Percentiles rank a stretch among this genome's conserved stretches.
These are phyloP conservation scores for Aspergillus sclerotioniger DNA, from an alignment of 495 filamentous ascomycete species.

Conservation along the genomic window DNA sequence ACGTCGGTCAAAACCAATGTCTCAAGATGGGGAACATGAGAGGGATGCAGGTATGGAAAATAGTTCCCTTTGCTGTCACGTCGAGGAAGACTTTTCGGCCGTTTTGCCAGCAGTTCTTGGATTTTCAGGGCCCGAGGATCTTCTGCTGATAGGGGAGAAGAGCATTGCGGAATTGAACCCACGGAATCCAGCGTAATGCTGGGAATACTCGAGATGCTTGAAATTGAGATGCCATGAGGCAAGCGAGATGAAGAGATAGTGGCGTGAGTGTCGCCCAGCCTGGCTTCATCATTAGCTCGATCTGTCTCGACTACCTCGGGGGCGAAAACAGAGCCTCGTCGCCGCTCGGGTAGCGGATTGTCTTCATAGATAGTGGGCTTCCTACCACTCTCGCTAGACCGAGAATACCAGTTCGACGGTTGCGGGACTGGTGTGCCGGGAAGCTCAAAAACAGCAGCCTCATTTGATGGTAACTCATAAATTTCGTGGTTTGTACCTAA, in stretches of 20 bases:
- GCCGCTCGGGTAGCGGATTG: conserved; percentile 26
- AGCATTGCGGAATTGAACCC: conserved; percentile 18
- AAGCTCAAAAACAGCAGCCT: conserved; percentile 39
- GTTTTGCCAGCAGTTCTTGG: conserved; percentile 35
- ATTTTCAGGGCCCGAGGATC: conserved; percentile 29
- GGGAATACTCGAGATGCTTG: conserved; percentile 6
- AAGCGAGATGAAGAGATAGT: background rate
- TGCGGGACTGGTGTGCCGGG: conserved; percentile 36
- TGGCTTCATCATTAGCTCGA: background rate
- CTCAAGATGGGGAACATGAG: conserved; percentile 54
- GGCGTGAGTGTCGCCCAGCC: too few relatives aligned
- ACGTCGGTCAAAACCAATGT: conserved; percentile 60
- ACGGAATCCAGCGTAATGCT: conserved; percentile 7
- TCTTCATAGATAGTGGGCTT: conserved; percentile 20
- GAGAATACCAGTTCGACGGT: conserved; percentile 9
- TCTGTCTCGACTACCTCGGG: conserved; percentile 36
- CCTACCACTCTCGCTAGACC: conserved; percentile 2
- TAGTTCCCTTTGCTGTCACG: conserved; percentile 29
- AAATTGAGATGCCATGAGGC: conserved; percentile 11
- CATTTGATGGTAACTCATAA: conserved; percentile 45
- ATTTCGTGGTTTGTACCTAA: conserved; percentile 41
- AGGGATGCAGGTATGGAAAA: conserved; percentile 53
- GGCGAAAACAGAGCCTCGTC: conserved; percentile 46
- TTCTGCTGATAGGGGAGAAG: conserved; percentile 26
- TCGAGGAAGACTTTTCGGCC: conserved; percentile 33